phyloP scores from a whole-genome alignment of 805 yeast genomes.

The Clavispora carvajalis region DNA sequence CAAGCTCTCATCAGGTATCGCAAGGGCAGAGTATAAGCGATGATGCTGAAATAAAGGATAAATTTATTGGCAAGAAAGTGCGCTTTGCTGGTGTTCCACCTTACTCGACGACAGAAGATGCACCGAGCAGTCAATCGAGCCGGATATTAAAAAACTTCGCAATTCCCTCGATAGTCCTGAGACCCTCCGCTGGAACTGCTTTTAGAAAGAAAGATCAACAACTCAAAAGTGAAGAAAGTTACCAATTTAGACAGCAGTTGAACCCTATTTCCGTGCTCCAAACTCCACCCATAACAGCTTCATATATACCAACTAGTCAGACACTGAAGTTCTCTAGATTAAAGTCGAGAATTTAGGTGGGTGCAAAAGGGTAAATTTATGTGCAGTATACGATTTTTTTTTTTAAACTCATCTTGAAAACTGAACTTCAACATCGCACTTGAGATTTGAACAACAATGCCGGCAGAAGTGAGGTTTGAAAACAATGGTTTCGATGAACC shows the following conservation, averaged over 20 bases:
- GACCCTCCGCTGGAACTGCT: constrained; percentile 4
- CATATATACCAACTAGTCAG: neutral
- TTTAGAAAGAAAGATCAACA: constrained; percentile 33
- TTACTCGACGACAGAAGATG: constrained; percentile 50
- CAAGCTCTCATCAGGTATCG: neutral
- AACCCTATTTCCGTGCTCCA: neutral
- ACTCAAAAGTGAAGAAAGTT: constrained; percentile 37
- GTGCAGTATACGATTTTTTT: constrained; percentile 12
- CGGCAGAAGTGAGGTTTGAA: constrained; percentile 8
- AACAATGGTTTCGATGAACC: neutral
- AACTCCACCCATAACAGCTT: neutral
- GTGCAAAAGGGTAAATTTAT: neutral
- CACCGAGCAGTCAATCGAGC: constrained; percentile 40
- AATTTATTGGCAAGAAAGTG: constrained; percentile 33
- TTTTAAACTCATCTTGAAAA: constrained; percentile 12
- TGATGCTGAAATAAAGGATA: neutral
- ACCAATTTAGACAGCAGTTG: constrained; percentile 23
- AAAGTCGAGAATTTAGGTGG: constrained; percentile 9
- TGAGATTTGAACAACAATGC: constrained; percentile 3
- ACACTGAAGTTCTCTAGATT: constrained; percentile 10
- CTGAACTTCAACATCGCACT: neutral
- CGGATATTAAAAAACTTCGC: constrained; percentile 37
- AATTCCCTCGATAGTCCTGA: constrained; percentile 3
- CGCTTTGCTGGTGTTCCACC: constrained; percentile 50
- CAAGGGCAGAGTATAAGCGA: neutral